A percentile compares a stretch with the other conserved stretches of the same genome.
phyloP scores from a whole-genome alignment of 495 filamentous ascomycete genomes.

The Trichocladium antarcticum region DNA sequence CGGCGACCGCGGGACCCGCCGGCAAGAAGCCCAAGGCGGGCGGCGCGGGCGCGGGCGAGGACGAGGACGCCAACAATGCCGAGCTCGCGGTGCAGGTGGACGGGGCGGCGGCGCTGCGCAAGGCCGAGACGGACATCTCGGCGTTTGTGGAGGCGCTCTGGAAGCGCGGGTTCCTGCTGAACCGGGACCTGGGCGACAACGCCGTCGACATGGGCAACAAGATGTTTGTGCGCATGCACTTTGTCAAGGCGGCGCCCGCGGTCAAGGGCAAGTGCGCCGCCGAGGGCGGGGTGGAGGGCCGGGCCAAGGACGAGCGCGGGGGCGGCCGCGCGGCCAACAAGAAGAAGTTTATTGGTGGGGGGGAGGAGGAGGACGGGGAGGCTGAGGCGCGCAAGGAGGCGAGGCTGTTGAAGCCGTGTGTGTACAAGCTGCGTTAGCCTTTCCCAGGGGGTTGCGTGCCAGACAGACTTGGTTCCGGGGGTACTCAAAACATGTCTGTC shows the following conservation, averaged over 20 bases:
- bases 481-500: not conserved
- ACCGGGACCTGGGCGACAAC: conserved; percentile 39
- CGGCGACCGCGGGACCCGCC: conserved; percentile 1
- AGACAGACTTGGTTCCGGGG: not conserved
- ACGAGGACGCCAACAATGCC: conserved; percentile 37
- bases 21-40: conserved; percentile 42
- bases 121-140: conserved; percentile 70
- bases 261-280: conserved; percentile 56
- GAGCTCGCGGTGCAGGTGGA: conserved; percentile 44
- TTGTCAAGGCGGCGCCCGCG: conserved; percentile 65
- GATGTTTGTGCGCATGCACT: conserved; percentile 97
- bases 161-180: conserved; percentile 66
- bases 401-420: conserved; percentile 82
- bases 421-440: conserved; percentile 76
- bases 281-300: not conserved
- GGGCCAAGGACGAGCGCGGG: conserved; percentile 15
- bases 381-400: conserved; percentile 44
- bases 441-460: no score
- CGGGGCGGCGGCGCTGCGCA: conserved; percentile 28
- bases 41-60: conserved; percentile 10
- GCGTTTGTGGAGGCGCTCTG: conserved; percentile 76
- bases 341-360: conserved; percentile 49
- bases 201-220: conserved; percentile 76
- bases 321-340: conserved; percentile 26
- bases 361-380: conserved; percentile 42